These are phyloP conservation scores for Pseudogymnoascus sp. DNA, from an alignment of 2,329 filamentous ascomycete genomes.

Conservation along the genomic window DNA sequence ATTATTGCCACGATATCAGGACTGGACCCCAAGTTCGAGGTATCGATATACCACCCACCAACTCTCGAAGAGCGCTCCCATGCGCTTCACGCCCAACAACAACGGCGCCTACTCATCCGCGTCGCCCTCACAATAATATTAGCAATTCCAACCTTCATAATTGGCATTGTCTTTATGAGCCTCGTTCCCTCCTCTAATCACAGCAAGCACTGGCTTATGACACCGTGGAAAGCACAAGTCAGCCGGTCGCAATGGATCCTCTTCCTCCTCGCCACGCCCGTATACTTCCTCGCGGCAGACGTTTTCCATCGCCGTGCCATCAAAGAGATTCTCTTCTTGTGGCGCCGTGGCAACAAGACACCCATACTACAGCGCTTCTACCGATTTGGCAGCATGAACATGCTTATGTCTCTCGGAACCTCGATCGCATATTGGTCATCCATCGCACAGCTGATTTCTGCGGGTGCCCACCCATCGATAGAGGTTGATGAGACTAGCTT, in stretches of 20 bases:
- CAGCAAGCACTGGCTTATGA: conserved; percentile 59
- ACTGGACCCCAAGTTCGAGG: conserved; percentile 57
- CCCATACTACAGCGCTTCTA: conserved; percentile 68
- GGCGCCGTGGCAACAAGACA: conserved; percentile 64
- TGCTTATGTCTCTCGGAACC: conserved; percentile 78
- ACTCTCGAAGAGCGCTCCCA: conserved; percentile 76
- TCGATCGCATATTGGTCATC: conserved; percentile 78
- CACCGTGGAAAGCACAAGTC: conserved; percentile 56
- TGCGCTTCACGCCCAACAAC: conserved; percentile 62
- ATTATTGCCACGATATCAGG: conserved; percentile 62
- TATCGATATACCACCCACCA: conserved; percentile 69
- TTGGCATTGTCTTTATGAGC: conserved; percentile 89
- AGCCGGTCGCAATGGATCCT: conserved; percentile 71
- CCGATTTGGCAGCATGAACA: conserved; percentile 91
- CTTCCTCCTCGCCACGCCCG: conserved; percentile 72
- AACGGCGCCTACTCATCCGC: conserved; percentile 60
- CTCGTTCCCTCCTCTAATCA: conserved; percentile 55
- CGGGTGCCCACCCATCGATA: conserved; percentile 38
- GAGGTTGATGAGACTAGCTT: conserved; percentile 35
- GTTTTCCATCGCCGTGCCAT: conserved; percentile 73
- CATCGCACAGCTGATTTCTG: conserved; percentile 58
- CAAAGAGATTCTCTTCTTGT: conserved; percentile 69
- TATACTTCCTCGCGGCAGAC: conserved; percentile 82
- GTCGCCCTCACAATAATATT: conserved; percentile 60
- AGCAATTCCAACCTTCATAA: conserved; percentile 74